Conservation (phyloP, 805 yeast species). For the Blastobotrys attinorum region DNA sequence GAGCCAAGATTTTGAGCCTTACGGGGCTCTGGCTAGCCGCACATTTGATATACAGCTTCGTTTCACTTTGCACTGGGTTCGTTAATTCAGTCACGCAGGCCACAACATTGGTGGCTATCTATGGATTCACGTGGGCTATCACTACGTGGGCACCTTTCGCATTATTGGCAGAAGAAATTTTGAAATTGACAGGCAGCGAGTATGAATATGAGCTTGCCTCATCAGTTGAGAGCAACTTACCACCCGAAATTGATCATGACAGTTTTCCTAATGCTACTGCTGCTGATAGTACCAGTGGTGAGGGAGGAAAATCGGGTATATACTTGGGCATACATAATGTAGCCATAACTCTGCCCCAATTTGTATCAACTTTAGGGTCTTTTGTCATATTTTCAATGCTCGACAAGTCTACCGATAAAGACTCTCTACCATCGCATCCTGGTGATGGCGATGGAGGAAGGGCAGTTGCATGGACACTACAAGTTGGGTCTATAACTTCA, state of each 20-base stretch:
- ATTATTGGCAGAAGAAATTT: conserved; percentile 42
- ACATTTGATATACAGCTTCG: conserved; percentile 44
- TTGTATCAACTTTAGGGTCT: conserved; percentile 33
- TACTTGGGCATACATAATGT: conserved; percentile 34
- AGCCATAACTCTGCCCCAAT: conserved; percentile 33
- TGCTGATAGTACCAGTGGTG: conserved; percentile 12
- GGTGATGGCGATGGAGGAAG: conserved; percentile 28
- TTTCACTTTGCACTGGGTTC: conserved; percentile 41
- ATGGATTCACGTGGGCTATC: conserved; percentile 61
- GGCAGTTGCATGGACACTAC: conserved; percentile 31
- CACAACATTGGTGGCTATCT: conserved; percentile 40
- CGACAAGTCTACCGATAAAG: conserved; percentile 16
- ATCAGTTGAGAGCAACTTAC: not conserved
- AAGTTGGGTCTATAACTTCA: conserved; percentile 31
- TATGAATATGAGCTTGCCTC: conserved; percentile 1
- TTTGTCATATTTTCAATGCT: conserved; percentile 27
- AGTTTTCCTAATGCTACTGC: not conserved
- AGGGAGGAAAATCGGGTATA: conserved; percentile 26
- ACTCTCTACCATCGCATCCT: conserved; percentile 4
- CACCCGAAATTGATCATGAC: conserved; percentile 1
- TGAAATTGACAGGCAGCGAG: conserved; percentile 7
- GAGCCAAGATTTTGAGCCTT: not conserved
- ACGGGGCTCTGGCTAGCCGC: conserved; percentile 41
- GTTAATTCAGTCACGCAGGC: conserved; percentile 38
- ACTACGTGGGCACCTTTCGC: conserved; percentile 67